Conservation (phyloP, 176 grass and related monocot species). For the Miscanthus lutarioriparius region DNA sequence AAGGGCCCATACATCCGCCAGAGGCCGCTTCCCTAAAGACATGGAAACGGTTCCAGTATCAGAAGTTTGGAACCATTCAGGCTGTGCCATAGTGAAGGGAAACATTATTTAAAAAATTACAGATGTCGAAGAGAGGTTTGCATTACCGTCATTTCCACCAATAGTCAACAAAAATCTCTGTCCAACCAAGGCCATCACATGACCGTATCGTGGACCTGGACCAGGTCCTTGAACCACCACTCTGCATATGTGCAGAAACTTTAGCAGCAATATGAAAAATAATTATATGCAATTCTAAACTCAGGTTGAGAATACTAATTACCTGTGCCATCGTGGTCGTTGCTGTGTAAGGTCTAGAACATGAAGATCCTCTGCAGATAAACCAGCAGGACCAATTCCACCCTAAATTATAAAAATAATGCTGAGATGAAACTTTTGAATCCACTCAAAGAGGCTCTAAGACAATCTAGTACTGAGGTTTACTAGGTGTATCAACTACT, state of each 20-base stretch:
- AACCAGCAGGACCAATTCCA: conserved; percentile 98
- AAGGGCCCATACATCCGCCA: conserved; percentile 99
- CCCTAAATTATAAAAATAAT: conserved; percentile 51
- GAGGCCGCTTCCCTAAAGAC: conserved; percentile 76
- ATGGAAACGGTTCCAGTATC: conserved; percentile 28
- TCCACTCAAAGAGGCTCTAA: neutral
- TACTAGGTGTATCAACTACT: neutral
- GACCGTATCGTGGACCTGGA: conserved; percentile 96
- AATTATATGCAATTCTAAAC: conserved; percentile 2
- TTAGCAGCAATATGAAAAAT: conserved; percentile 40
- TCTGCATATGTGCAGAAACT: conserved; percentile 45
- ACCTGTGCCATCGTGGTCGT: conserved; percentile 98
- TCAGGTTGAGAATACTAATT: conserved; percentile 36
- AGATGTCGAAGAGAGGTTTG: conserved; percentile 34
- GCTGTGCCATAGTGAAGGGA: neutral
- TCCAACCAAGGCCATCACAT: conserved; percentile 99
- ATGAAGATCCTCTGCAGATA: conserved; percentile 99
- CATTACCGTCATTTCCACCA: conserved; percentile 97
- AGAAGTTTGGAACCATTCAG: conserved; percentile 14
- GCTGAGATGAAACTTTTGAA: conserved; percentile 11
- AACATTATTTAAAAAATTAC: conserved; percentile 14
- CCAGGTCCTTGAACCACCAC: conserved; percentile 99
- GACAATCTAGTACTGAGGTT: conserved; percentile 14
- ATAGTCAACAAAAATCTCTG: conserved; percentile 98
- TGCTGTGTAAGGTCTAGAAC: conserved; percentile 98